Evolutionary conservation across 306 rosid genomes (phyloP).

Genomic region (Begonia masoniana): DNA sequence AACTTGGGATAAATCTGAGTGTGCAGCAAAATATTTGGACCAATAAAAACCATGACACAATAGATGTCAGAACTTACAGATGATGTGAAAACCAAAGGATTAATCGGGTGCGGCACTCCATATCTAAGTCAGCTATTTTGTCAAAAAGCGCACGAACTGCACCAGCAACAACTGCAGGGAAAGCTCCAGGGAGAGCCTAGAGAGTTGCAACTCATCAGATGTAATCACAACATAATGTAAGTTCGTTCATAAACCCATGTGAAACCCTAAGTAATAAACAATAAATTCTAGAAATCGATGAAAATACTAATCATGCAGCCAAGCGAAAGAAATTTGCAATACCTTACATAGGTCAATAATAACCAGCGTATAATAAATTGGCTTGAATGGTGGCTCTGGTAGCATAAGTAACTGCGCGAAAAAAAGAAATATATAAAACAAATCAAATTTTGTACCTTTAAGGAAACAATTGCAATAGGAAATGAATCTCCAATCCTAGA

Average conservation of each 20-base stretch:
- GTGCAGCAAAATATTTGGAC: too few relatives aligned
- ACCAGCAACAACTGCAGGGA: constrained; percentile 96
- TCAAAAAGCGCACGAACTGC: constrained; percentile 95
- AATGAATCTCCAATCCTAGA: too few relatives aligned
- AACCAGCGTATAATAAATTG: constrained; percentile 78
- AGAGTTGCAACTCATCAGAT: background rate
- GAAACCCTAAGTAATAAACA: too few relatives aligned
- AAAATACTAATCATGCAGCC: background rate
- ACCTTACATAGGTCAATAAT: constrained; percentile 98
- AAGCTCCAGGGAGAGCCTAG: constrained; percentile 99
- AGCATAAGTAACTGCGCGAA: constrained; percentile 79
- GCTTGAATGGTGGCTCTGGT: constrained; percentile 93
- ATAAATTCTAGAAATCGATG: too few relatives aligned
- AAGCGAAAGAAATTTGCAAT: constrained; percentile 8
- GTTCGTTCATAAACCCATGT: too few relatives aligned
- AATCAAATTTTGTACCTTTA: too few relatives aligned
- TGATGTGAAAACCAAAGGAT: constrained; percentile 99
- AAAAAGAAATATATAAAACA: background rate
- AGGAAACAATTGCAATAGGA: too few relatives aligned
- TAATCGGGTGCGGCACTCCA: constrained; percentile 94
- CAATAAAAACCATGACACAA: too few relatives aligned
- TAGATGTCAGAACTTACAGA: constrained; percentile 36
- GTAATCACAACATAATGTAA: too few relatives aligned
- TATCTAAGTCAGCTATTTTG: constrained; percentile 84
- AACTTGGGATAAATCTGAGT: too few relatives aligned